These are phyloP conservation scores for Sapria himalayana DNA, from an alignment of 345 rosid species.

Conservation along the genomic window DNA sequence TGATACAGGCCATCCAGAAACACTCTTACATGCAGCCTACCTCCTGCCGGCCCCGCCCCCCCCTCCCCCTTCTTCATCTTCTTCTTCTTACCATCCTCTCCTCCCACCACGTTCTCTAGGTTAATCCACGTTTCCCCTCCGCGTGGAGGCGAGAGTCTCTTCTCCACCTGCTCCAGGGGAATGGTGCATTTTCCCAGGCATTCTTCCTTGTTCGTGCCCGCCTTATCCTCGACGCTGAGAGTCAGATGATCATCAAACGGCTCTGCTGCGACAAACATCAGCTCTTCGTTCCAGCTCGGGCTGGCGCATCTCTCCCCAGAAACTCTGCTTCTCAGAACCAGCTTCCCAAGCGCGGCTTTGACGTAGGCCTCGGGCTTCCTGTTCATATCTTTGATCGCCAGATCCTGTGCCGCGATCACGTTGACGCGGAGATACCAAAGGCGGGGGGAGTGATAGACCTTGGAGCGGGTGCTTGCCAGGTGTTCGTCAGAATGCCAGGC, in stretches of 20 bases:
- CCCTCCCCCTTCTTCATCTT: constrained; percentile 17
- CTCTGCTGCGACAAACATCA: constrained; percentile 33
- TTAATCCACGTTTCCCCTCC: constrained; percentile 16
- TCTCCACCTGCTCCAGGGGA: constrained; percentile 13
- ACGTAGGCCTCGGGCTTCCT: constrained; percentile 16
- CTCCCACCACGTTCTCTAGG: constrained; percentile 14
- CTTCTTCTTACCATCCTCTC: constrained; percentile 12
- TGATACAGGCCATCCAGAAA: constrained; percentile 40
- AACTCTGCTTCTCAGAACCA: constrained; percentile 14
- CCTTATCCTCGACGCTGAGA: constrained; percentile 22
- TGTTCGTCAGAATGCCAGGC: constrained; percentile 28
- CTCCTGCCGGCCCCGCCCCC: constrained; percentile 19
- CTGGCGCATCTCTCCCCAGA: constrained; percentile 11
- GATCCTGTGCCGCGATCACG: constrained; percentile 26
- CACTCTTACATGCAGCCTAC: constrained; percentile 16
- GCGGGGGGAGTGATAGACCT: constrained; percentile 18
- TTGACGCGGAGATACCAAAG: constrained; percentile 28
- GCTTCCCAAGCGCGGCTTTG: constrained; percentile 16
- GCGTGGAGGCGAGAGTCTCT: constrained; percentile 11
- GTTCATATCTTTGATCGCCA: constrained; percentile 12
- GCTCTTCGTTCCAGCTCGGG: constrained; percentile 32
- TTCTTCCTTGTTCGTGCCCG: constrained; percentile 20
- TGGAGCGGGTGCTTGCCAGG: constrained; percentile 15
- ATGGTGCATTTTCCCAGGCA: constrained; percentile 19
- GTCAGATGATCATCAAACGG: constrained; percentile 28